A percentile compares a stretch with the other conserved stretches of the same genome.
Conservation (phyloP, 352 stramenopile genomes). For the Stramenopiles sp. region DNA sequence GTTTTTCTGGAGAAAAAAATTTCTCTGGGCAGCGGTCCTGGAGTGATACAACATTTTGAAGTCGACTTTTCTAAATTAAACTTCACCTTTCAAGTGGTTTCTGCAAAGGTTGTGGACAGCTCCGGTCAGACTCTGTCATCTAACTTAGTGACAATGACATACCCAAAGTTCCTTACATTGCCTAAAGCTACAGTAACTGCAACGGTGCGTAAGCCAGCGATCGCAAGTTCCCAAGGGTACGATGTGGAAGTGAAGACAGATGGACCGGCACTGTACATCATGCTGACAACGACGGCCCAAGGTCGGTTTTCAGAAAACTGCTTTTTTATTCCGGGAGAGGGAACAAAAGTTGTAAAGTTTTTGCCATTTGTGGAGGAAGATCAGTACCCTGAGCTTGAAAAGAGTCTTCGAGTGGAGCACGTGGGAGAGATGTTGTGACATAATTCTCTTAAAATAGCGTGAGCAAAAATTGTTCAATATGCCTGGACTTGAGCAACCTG, state of each 20-base stretch:
- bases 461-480: too few relatives aligned
- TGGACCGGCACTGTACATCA: conserved; percentile 24
- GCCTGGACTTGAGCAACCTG: too few relatives aligned
- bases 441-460: too few relatives aligned
- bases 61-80: conserved; percentile 2
- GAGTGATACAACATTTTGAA: neutral
- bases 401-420: neutral
- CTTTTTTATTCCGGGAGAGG: conserved; percentile 19
- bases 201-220: neutral
- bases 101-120: neutral
- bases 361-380: neutral
- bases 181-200: neutral
- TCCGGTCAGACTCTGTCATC: neutral
- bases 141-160: neutral
- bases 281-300: conserved; percentile 26
- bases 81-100: neutral
- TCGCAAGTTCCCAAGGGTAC: neutral
- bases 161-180: neutral
- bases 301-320: conserved; percentile 28
- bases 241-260: neutral
- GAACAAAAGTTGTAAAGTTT: neutral
- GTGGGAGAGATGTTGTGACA: neutral
- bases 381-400: neutral
- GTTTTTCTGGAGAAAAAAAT: neutral
- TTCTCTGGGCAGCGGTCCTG: neutral